Evolutionary conservation across 192 early-diverging fungal species (phyloP).

Genomic region (Podila epigama): DNA sequence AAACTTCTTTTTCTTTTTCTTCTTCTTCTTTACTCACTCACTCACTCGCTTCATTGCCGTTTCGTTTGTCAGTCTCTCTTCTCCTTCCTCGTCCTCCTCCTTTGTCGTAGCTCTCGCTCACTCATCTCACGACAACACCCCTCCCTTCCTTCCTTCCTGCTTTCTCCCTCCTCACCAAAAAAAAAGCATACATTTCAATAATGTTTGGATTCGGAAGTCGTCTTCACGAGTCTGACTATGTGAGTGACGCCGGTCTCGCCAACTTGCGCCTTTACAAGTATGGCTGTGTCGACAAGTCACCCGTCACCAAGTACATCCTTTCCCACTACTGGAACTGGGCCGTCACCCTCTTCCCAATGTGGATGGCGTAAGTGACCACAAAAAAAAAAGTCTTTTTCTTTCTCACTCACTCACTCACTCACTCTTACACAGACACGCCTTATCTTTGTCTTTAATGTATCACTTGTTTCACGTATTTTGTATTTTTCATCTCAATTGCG

Average conservation of each 20-base stretch:
- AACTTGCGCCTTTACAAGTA: slow-evolving; percentile 85
- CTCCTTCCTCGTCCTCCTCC: background rate
- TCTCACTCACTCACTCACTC: background rate
- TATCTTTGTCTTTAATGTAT: too few relatives aligned
- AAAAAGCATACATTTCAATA: background rate
- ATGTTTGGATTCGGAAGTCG: slow-evolving; percentile 50
- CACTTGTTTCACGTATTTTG: background rate
- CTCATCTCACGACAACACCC: background rate
- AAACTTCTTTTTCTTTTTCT: slow-evolving; percentile 4
- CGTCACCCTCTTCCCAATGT: slow-evolving; percentile 86
- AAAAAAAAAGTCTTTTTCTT: background rate
- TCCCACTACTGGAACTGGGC: slow-evolving; percentile 92
- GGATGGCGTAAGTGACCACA: slow-evolving; percentile 85
- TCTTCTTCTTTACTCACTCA: slow-evolving; percentile 3
- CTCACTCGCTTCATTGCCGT: slow-evolving; percentile 4
- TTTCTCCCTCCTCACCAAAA: background rate
- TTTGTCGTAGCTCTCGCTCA: background rate
- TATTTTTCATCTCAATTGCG: background rate
- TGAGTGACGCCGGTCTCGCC: slow-evolving; percentile 70
- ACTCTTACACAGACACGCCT: too few relatives aligned
- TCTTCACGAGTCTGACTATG: slow-evolving; percentile 63
- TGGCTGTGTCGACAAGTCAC: slow-evolving; percentile 82
- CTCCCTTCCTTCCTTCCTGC: background rate
- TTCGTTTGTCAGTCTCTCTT: background rate
- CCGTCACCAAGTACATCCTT: slow-evolving; percentile 81